Conservation (phyloP, 352 stramenopile genomes). For the Globisporangium irregulare region DNA sequence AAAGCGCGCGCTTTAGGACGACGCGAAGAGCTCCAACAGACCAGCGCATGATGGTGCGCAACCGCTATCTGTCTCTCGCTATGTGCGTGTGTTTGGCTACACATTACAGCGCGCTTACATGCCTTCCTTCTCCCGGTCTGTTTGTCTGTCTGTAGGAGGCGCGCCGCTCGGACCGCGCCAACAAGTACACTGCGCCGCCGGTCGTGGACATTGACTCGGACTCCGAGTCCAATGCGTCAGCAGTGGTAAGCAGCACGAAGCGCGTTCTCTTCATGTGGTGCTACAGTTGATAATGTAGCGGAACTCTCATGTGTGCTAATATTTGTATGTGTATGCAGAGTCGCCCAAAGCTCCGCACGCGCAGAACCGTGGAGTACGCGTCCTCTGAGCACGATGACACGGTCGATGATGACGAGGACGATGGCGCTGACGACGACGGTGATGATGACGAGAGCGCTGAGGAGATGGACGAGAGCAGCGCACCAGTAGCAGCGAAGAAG, state of each 20-base stretch:
- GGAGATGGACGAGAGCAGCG: conserved; percentile 25
- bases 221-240: conserved; percentile 14
- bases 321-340: conserved; percentile 5
- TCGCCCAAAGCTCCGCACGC: conserved; percentile 29
- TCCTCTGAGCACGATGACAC: conserved; percentile 28
- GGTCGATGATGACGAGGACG: conserved; percentile 43
- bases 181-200: conserved; percentile 5
- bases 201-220: conserved; percentile 23
- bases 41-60: conserved; percentile 3
- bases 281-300: neutral
- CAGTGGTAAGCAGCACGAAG: neutral
- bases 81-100: neutral
- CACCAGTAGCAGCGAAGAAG: conserved; percentile 29
- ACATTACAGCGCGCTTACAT: neutral
- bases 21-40: conserved; percentile 1
- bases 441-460: conserved; percentile 29
- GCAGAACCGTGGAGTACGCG: conserved; percentile 9
- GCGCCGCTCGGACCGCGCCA: conserved; percentile 6
- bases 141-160: neutral
- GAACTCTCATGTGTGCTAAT: neutral
- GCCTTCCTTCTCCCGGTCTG: neutral
- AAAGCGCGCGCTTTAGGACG: conserved; percentile 7
- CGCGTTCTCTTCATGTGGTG: neutral
- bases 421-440: conserved; percentile 17
- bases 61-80: neutral